These are phyloP conservation scores for Hura crepitans DNA, from an alignment of 441 rosid species.

Conservation along the genomic window DNA sequence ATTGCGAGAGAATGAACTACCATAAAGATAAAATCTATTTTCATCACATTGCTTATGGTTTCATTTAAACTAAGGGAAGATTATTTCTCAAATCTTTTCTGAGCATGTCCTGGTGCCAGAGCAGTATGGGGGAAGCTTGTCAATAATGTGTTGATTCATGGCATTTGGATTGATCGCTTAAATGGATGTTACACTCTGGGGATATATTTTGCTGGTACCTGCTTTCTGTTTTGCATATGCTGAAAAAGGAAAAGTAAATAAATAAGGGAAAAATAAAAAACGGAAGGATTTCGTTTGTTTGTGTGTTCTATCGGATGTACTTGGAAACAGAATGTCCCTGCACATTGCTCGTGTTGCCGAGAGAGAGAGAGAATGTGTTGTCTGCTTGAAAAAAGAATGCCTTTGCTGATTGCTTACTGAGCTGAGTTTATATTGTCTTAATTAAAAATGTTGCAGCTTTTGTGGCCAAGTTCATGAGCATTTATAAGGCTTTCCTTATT, in stretches of 20 bases:
- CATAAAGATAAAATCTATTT: not conserved
- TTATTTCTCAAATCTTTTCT: too few relatives aligned
- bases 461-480: constrained; percentile 90
- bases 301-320: too few relatives aligned
- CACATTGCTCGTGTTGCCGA: too few relatives aligned
- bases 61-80: not conserved
- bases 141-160: not conserved
- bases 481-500: constrained; percentile 71
- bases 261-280: not conserved
- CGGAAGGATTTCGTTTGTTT: too few relatives aligned
- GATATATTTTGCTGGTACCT: not conserved
- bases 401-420: not conserved
- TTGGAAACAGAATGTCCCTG: too few relatives aligned
- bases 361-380: too few relatives aligned
- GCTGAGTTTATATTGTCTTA: not conserved
- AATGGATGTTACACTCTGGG: not conserved
- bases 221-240: not conserved
- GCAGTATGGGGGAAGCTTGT: not conserved
- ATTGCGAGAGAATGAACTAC: constrained; percentile 4
- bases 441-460: constrained; percentile 50
- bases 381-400: too few relatives aligned
- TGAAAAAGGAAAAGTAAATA: not conserved
- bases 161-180: not conserved
- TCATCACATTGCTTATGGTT: not conserved
- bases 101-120: not conserved